Conservation (phyloP, 2,329 filamentous ascomycete species). For the Aspergillus nomiae region DNA sequence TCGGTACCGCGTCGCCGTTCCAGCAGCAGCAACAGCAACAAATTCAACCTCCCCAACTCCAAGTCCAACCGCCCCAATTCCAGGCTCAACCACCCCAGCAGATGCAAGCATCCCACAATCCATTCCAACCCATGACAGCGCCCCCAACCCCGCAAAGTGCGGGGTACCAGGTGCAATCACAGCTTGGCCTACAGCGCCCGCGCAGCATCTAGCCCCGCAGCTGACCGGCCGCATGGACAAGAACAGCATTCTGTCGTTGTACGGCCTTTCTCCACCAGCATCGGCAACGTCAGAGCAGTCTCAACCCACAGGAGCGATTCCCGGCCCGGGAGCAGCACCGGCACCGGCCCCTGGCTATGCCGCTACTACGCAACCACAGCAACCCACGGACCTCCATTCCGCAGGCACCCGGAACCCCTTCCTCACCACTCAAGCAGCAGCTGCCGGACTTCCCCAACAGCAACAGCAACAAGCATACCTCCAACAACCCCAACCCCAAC, state of each 20-base stretch:
- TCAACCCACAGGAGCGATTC: constrained; percentile 24
- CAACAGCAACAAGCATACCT: neutral
- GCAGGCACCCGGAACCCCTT: constrained; percentile 30
- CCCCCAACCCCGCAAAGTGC: constrained; percentile 27
- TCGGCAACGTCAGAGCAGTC: constrained; percentile 39
- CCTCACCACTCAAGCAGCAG: constrained; percentile 15
- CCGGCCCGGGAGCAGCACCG: constrained; percentile 22
- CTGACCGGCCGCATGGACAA: constrained; percentile 49
- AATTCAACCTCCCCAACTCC: constrained; percentile 17
- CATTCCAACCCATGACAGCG: constrained; percentile 34
- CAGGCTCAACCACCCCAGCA: constrained; percentile 21
- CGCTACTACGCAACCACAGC: constrained; percentile 25
- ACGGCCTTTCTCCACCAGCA: constrained; percentile 45
- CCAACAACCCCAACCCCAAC: constrained; percentile 18
- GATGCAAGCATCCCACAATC: constrained; percentile 32
- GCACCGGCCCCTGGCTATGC: constrained; percentile 17
- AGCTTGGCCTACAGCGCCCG: constrained; percentile 21
- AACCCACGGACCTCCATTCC: constrained; percentile 24
- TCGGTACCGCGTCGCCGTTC: constrained; percentile 29
- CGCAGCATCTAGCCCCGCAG: constrained; percentile 40
- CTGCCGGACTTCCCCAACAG: neutral
- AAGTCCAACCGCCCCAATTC: constrained; percentile 19
- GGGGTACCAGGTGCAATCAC: constrained; percentile 30
- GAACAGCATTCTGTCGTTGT: constrained; percentile 49
- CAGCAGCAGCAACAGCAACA: constrained; percentile 30